Conservation (phyloP, 495 filamentous ascomycete species). For the Parachaetomium inaequale region DNA sequence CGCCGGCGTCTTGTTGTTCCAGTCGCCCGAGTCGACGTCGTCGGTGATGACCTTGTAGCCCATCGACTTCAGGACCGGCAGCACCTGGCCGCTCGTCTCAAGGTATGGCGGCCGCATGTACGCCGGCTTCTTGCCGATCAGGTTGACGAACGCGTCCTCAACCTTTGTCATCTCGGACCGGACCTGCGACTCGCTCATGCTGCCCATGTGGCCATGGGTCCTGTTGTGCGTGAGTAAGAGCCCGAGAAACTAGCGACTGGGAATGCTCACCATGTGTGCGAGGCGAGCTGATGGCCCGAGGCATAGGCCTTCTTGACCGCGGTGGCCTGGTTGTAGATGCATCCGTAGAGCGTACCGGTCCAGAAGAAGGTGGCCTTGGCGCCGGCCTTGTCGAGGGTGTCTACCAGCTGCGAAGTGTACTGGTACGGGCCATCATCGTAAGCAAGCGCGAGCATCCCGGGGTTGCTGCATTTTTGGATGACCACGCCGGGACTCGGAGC, state of each 20-base stretch:
- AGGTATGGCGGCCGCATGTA: conserved; percentile 56
- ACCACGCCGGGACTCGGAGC: conserved; percentile 38
- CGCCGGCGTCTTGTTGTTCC: conserved; percentile 46
- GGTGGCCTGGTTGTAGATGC: conserved; percentile 49
- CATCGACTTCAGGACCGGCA: conserved; percentile 43
- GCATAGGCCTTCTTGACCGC: conserved; percentile 50
- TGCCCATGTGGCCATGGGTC: conserved; percentile 46
- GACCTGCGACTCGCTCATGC: conserved; percentile 39
- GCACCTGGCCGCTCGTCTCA: conserved; percentile 44
- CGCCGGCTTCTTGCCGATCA: conserved; percentile 51
- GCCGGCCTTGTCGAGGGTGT: conserved; percentile 58
- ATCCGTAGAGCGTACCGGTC: conserved; percentile 55
- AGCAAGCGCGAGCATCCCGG: conserved; percentile 49
- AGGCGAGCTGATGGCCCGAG: conserved; percentile 50
- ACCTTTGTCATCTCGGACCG: conserved; percentile 48
- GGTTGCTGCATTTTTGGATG: conserved; percentile 40
- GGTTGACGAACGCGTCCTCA: conserved; percentile 50
- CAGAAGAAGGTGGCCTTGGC: conserved; percentile 58
- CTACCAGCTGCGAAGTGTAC: conserved; percentile 63
- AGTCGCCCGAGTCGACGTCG: conserved; percentile 53
- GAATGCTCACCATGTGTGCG: conserved; percentile 45
- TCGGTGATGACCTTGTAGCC: conserved; percentile 54
- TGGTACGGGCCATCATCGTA: conserved; percentile 73
- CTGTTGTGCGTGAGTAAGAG: conserved; percentile 17
- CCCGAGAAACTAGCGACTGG: not conserved